A percentile compares a stretch with the other conserved stretches of the same genome.
Evolutionary conservation across 2,329 filamentous ascomycete species (phyloP).

Genomic region (Apiospora kogelbergensis): DNA sequence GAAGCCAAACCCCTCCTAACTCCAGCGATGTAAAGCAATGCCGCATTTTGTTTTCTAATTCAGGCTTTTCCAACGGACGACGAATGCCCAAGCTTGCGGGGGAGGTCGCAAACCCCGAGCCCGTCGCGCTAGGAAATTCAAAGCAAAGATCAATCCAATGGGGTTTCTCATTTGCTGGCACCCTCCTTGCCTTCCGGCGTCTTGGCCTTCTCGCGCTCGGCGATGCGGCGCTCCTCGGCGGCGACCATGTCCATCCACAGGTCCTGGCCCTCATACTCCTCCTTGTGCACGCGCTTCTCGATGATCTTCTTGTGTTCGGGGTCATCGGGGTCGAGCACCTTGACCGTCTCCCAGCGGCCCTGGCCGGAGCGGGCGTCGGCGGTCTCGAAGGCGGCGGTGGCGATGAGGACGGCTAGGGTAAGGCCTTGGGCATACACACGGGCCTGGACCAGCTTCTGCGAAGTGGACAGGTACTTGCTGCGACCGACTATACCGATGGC

Average conservation of each 20-base stretch:
- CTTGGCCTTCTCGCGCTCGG: slow-evolving; percentile 31
- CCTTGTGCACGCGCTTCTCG: slow-evolving; percentile 85
- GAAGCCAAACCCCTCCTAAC: neutral
- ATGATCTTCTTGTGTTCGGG: slow-evolving; percentile 80
- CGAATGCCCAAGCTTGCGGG: neutral
- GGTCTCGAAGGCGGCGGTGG: slow-evolving; percentile 79
- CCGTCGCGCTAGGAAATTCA: neutral
- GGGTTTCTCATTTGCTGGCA: neutral
- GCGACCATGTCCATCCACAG: slow-evolving; percentile 93
- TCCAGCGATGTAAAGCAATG: slow-evolving; percentile 3
- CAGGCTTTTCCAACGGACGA: neutral
- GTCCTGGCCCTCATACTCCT: slow-evolving; percentile 85
- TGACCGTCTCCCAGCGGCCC: slow-evolving; percentile 81
- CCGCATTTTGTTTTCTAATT: neutral
- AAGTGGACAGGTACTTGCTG: slow-evolving; percentile 70
- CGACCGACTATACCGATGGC: slow-evolving; percentile 76
- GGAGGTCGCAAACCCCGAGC: neutral
- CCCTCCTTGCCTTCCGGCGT: neutral
- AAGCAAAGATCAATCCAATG: neutral
- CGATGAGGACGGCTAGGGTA: slow-evolving; percentile 80
- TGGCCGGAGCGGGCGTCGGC: slow-evolving; percentile 73
- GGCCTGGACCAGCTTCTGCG: slow-evolving; percentile 91
- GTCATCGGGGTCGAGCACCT: slow-evolving; percentile 77
- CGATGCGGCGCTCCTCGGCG: slow-evolving; percentile 67
- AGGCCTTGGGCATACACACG: slow-evolving; percentile 91